These are phyloP conservation scores for Cladophialophora exuberans DNA, from an alignment of 2,329 filamentous ascomycete species.

Conservation along the genomic window DNA sequence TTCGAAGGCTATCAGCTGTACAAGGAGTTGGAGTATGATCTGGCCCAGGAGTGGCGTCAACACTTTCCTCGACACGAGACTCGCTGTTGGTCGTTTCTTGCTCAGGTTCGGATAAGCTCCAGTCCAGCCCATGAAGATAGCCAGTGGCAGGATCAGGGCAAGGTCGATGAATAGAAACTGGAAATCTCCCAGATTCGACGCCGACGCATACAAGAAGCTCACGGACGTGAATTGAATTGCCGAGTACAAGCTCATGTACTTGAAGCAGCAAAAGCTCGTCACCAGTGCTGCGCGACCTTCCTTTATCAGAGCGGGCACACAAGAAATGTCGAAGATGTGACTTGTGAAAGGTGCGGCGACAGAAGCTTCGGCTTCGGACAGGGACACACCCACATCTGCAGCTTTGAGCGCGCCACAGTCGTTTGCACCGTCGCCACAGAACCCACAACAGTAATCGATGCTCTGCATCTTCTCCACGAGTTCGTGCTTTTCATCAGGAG, in stretches of 20 bases:
- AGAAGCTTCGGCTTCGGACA: slow-evolving; percentile 95
- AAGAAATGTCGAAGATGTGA: slow-evolving; percentile 92
- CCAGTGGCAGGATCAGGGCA: slow-evolving; percentile 88
- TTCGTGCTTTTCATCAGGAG: slow-evolving; percentile 97
- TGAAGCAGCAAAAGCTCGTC: slow-evolving; percentile 99
- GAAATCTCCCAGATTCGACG: slow-evolving; percentile 94
- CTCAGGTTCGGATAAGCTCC: slow-evolving; percentile 77
- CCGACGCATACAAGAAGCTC: slow-evolving; percentile 91
- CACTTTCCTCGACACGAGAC: slow-evolving; percentile 90
- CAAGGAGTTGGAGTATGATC: slow-evolving; percentile 75
- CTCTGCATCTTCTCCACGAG: slow-evolving; percentile 95
- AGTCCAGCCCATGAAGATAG: slow-evolving; percentile 98
- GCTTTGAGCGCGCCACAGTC: slow-evolving; percentile 97
- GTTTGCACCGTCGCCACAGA: slow-evolving; percentile 96
- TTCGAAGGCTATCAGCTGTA: slow-evolving; percentile 75
- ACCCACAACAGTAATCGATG: slow-evolving; percentile 92
- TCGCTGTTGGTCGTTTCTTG: slow-evolving; percentile 85
- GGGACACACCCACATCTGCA: slow-evolving; percentile 93
- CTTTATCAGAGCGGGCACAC: slow-evolving; percentile 89
- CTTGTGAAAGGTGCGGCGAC: slow-evolving; percentile 98
- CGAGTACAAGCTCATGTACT: slow-evolving; percentile 98
- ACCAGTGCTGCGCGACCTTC: slow-evolving; percentile 93
- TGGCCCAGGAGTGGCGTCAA: slow-evolving; percentile 87
- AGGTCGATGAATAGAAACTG: slow-evolving; percentile 98
- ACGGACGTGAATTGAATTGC: slow-evolving; percentile 99